Base-by-base conservation (phyloP, 2,329 filamentous ascomycete species). In the Tolypocladium album region DNA sequence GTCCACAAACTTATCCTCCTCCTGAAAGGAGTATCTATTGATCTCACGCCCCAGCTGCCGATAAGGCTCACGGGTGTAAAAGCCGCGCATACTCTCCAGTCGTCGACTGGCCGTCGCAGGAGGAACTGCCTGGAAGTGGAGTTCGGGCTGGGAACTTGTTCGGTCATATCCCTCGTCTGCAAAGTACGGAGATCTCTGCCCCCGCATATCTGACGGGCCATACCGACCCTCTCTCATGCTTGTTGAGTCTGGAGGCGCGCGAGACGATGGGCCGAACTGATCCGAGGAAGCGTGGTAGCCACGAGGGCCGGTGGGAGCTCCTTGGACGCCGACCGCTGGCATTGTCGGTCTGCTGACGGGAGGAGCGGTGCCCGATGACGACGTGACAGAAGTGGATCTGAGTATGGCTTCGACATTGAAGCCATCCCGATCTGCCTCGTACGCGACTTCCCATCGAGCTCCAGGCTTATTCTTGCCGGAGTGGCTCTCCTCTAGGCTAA, bases 11-110 rank as follows among this genome's bases (percentile, higher is more conserved):
- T 73, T 68, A 61, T 86, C 83, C 0, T 78, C 80, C 60, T 86
- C 77, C 70, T 91, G 88, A 66, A 92, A 92, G 0, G 86, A 88
- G 70, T 90, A 91, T 39, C 88, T 80, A 69, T 89, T 85, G 73
- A 83, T 83, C 58, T 79, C 74, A 62, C 77, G 70, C 63, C 78
- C 79, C 43, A 78, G 66, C 52, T 78, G 74, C 15, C 77, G 72
- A 24, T 71, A 61, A 34, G 68, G 67, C 53, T 79, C 73, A 39
- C 67, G 70, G 9, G 76, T 76, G 71, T 82, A 82, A 63, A 76
- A 77, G 22, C 74, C 72, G 17, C 70, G 74, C 69, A 85, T 78
- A 61, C 76, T 77, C 34, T 87, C 83, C 5, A 92, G 75, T 15
- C 93, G 84, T 55, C 81, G 79, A 20, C 82, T 78, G 0, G 83